These are phyloP conservation scores for Groenewaldozyma sp. DNA, from an alignment of 1,139 yeast species.

Conservation along the genomic window DNA sequence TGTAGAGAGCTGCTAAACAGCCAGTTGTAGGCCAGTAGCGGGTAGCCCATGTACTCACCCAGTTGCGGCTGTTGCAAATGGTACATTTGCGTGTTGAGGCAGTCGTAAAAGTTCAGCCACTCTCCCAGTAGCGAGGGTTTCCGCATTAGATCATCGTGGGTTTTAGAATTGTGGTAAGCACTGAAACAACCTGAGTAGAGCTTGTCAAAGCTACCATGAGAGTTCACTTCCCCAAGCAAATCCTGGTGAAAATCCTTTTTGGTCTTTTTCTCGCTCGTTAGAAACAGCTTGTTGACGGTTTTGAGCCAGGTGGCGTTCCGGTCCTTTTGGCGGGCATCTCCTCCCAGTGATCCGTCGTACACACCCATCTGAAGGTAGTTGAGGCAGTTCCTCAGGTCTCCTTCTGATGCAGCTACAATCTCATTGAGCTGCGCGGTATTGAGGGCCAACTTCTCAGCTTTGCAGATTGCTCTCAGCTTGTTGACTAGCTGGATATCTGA, in stretches of 20 bases:
- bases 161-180: conserved; percentile 44
- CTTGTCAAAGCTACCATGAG: conserved; percentile 47
- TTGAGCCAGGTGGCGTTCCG: conserved; percentile 16
- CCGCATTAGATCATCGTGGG: conserved; percentile 55
- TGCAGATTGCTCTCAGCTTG: conserved; percentile 43
- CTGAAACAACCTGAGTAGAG: conserved; percentile 65
- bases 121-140: conserved; percentile 63
- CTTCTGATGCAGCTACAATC: conserved; percentile 63
- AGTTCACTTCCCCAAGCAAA: conserved; percentile 37
- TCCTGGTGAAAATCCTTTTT: conserved; percentile 38
- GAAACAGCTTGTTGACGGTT: conserved; percentile 23
- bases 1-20: conserved; percentile 54
- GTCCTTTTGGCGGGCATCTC: conserved; percentile 19
- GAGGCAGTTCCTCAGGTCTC: conserved; percentile 79
- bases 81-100: conserved; percentile 36
- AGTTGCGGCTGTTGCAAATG: conserved; percentile 40
- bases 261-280: conserved; percentile 34
- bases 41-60: conserved; percentile 45
- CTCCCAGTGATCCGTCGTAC: conserved; percentile 11
- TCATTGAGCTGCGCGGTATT: conserved; percentile 39
- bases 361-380: conserved; percentile 71
- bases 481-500: conserved; percentile 40
- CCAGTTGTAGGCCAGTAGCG: conserved; percentile 56
- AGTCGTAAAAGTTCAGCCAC: conserved; percentile 69
- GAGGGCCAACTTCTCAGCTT: conserved; percentile 35